Percentiles rank a stretch among this genome's conserved stretches.
Evolutionary conservation across 345 rosid species (phyloP).

Genomic region (Syzygium oleosum): DNA sequence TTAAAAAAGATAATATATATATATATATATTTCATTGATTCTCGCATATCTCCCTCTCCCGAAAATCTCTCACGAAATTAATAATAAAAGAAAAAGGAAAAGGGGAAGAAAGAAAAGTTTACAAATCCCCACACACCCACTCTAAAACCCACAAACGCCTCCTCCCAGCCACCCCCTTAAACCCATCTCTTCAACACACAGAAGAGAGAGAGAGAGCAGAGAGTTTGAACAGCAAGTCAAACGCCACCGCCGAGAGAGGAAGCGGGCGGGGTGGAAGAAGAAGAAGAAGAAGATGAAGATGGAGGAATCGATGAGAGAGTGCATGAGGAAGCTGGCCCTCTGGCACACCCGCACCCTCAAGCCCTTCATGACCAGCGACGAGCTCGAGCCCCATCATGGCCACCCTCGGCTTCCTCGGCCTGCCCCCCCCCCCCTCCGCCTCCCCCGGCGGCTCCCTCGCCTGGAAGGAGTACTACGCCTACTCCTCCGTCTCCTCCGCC

Average conservation of each 20-base stretch:
- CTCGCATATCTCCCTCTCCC: neutral
- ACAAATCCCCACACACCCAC: neutral
- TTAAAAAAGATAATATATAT: no score
- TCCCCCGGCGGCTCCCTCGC: neutral
- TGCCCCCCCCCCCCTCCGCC: slow-evolving; percentile 13
- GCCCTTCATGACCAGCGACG: slow-evolving; percentile 46
- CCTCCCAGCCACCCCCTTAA: neutral
- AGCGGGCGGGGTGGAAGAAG: neutral
- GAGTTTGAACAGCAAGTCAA: neutral
- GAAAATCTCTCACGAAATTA: neutral
- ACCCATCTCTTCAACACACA: neutral
- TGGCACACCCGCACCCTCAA: slow-evolving; percentile 50
- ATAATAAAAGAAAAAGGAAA: neutral
- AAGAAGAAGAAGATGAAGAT: neutral
- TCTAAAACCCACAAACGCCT: neutral
- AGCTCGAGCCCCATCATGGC: slow-evolving; percentile 45
- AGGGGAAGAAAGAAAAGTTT: neutral
- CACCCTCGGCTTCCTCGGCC: slow-evolving; percentile 40
- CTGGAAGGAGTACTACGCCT: slow-evolving; percentile 35
- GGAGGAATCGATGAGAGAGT: slow-evolving; percentile 34
- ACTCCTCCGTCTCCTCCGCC: neutral
- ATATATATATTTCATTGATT: neutral
- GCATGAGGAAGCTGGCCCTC: slow-evolving; percentile 44
- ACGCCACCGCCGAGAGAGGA: neutral
- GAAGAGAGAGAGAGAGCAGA: neutral